Base-by-base conservation (phyloP, 306 rosid species). In the Sicyos edulis region DNA sequence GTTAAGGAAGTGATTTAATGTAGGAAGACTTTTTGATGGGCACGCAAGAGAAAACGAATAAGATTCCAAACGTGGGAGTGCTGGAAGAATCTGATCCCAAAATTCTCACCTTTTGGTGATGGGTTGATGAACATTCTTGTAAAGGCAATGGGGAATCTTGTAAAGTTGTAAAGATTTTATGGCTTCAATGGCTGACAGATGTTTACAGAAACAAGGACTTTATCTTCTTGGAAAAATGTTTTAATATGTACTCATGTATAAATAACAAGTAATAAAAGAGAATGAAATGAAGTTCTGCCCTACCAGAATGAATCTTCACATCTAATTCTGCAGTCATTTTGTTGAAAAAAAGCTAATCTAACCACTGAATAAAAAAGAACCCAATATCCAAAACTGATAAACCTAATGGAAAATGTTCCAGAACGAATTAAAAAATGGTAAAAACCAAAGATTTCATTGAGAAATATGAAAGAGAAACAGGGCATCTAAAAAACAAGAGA, bases 41-140 rank as follows among this genome's bases (percentile, higher is more conserved):
- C 72, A 74, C 29, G 74, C 77, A 59, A 68, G 49, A 64, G 65
- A 63, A 44, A 14, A 74, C 53, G 95, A 88, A 85, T 76, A 51
- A 56, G 86, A 83, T 83, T 82, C 91, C 75, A 79, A 68, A 59
- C 85, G 80, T 86, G 80, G 56, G 54, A 67, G 80, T 75, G 77
- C 80, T 70, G 70, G 75, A 81, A 73, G 84, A 82, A 75, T 51
- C 52, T 15, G 81, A 80, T 82, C 62, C 76, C 72, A 74, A 64
- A 77, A 78, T 79, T 75, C 75, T 68, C 75, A 52, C 79, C 72
- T 79, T 65, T 32, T 50, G 76, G 54, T 22, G 73, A 76, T 64
- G 45, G 47, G 52, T 24, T 14, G 60, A 10, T 53, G 54, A 74
- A 77, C 64, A 56, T 77, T 79, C 79, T 66, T 65, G 76, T 56